Base-by-base conservation (phyloP, 2,329 filamentous ascomycete species). In the Pseudopithomyces maydicus region DNA sequence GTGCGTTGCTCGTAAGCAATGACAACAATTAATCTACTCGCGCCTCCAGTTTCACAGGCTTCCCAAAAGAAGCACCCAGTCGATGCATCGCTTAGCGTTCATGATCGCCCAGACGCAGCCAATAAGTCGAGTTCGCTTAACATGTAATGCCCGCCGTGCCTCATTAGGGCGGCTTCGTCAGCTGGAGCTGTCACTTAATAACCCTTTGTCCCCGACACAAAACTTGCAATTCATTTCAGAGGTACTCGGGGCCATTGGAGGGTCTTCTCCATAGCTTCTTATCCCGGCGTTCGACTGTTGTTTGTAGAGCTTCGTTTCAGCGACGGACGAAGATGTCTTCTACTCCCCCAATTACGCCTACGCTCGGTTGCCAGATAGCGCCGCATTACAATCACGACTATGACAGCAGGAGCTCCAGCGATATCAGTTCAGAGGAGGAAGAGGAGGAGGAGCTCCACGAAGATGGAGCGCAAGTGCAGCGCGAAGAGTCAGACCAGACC, bases 341-440 rank as follows among this genome's bases (percentile, higher is more conserved):
- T 2, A 61, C 67, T 20, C 59, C 55, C 3, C 57, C 59, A 1
- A 14, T 19, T 10, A 41, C 38, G 4, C 38, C 38, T 15, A 17
- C 38, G 17, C 56, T 70, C 45, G 68, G 68, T 7, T 69, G 64
- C 53, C 67, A 72, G 39, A 72, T 72, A 5, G 67, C 68, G 12
- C 68, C 67, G 0, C 48, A 66, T 14, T 72, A 71, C 46, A 48
- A 67, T 3, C 54, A 61, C 23, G 63, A 64, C 11, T 54, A 20
- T 22, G 32, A 41, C 36, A 58, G n/a, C 56, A 36, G 42, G 46
- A 54, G 11, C 64, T 63, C 41, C 52, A 62, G 17, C 61, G 10
- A 12, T 5, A 45, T 12, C n/a, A 61, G 46, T 17, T 56, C 56
- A 26, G 35, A 14, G 6, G 38, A 41, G 7, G 35, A 38, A 38